These are phyloP conservation scores for Epicoccum sorghinum DNA, from an alignment of 2,329 filamentous ascomycete genomes.

Conservation along the genomic window DNA sequence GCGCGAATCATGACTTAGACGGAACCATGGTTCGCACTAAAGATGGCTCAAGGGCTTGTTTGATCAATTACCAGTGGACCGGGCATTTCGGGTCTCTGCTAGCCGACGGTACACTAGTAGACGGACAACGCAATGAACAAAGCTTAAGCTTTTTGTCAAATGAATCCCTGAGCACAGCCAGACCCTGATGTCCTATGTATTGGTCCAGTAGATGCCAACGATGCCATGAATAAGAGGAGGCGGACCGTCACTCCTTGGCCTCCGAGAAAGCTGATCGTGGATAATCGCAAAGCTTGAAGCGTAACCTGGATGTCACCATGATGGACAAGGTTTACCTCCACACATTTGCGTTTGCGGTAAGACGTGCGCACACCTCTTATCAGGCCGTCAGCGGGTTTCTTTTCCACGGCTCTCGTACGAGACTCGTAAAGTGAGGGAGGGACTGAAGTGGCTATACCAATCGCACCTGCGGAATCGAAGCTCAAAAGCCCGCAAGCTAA, in stretches of 20 bases:
- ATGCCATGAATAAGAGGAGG: not conserved
- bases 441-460: not conserved
- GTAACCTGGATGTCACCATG: not conserved
- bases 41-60: not conserved
- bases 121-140: conserved; percentile 3
- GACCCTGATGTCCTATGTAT: not conserved
- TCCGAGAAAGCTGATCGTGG: not conserved
- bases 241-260: not conserved
- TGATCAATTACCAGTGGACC: conserved; percentile 4
- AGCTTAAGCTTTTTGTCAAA: conserved; percentile 3
- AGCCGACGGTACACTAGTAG: conserved; percentile 8
- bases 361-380: not conserved
- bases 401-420: not conserved
- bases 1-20: not conserved
- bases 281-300: not conserved
- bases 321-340: conserved; percentile 7
- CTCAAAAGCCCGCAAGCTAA: not conserved
- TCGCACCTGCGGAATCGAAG: not conserved
- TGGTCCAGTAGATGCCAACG: no score
- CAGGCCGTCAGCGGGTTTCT: not conserved
- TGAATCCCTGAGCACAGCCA: not conserved
- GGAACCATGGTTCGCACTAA: conserved; percentile 12
- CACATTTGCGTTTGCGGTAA: not conserved
- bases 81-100: conserved; percentile 1
- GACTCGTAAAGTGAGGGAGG: not conserved